Evolutionary conservation across 306 rosid species (phyloP), one percentile per base, ranked within the genome.

Genomic region (Rubus parviflorus): DNA sequence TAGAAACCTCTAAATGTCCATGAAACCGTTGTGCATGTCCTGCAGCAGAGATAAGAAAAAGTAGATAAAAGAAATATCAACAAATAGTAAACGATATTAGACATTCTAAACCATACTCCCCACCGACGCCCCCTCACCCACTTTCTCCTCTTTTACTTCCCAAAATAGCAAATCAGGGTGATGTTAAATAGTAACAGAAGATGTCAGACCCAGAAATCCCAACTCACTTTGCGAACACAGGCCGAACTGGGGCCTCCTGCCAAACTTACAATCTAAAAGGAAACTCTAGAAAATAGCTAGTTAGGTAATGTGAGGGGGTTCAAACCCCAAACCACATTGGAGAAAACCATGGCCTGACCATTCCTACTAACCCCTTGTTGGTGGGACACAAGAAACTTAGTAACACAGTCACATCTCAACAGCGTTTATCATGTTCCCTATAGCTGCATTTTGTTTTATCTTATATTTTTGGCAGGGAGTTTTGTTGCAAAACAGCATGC

Each of bases 1-100:
- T 96, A 96, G 78, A 96, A 96, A 49, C 99, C 98, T 74, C 99
- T 87, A 75, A 96, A 96, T 43, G 99, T 92, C 97, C 97, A 96
- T 62, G 99, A 96, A 79, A 96, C 96, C 11, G 99, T 92, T 40
- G 99, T 96, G 84, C 99, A 96, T 82, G 99, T 96, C 91, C 99
- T 96, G 88, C 83, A 86, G 13, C 70, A 76, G 78, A 52, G 70
- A 71, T 70, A 45, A 64, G 45, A 67, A 72, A 66, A 63, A 58
- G 38, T 38, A 38, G 73, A 11, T 17, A 13, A 38, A 22, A 58
- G 23, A 79, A 3, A 49, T 30, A 25, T 79, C 61, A 84, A 57
- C 68, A 66, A n/a, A 58, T 37, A 7, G 53, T 20, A 30, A 58
- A 37, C 46, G 20, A 40, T 10, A 2, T n/a, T 11, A 42, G 40